These are phyloP conservation scores for Cyclostephanos invisitatus DNA, from an alignment of 108 stramenopile species.

Conservation along the genomic window DNA sequence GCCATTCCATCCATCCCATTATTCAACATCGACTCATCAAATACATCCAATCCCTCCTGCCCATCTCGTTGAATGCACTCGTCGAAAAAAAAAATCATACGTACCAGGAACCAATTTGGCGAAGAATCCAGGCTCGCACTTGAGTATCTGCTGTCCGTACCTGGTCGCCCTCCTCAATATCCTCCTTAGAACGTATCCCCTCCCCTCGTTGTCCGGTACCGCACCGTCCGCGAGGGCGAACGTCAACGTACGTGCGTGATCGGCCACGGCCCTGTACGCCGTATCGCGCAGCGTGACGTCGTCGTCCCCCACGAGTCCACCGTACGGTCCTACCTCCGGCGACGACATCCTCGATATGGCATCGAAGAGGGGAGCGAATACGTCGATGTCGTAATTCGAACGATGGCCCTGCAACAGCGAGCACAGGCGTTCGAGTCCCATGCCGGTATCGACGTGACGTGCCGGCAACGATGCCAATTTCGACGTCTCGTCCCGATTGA, in stretches of 20 bases:
- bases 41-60: too few species aligned
- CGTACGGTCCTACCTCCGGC: constrained; percentile 69
- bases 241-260: constrained; percentile 96
- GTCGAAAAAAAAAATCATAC: background rate
- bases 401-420: constrained; percentile 93
- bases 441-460: constrained; percentile 99
- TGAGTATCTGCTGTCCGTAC: constrained; percentile 95
- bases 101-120: constrained; percentile 78
- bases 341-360: constrained; percentile 88
- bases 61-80: too few species aligned
- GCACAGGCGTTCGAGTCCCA: constrained; percentile 98
- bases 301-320: constrained; percentile 90
- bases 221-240: constrained; percentile 99
- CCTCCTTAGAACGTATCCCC: constrained; percentile 97
- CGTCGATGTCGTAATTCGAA: constrained; percentile 99
- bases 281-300: constrained; percentile 93
- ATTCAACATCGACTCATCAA: background rate
- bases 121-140: constrained; percentile 93
- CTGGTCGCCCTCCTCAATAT: constrained; percentile 95
- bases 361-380: constrained; percentile 95
- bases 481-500: constrained; percentile 95
- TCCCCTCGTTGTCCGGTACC: constrained; percentile 95
- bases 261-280: constrained; percentile 99
- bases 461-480: constrained; percentile 83
- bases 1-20: background rate